Base-by-base conservation (phyloP, 805 yeast genomes). In the Yamadazyma philogaea region DNA sequence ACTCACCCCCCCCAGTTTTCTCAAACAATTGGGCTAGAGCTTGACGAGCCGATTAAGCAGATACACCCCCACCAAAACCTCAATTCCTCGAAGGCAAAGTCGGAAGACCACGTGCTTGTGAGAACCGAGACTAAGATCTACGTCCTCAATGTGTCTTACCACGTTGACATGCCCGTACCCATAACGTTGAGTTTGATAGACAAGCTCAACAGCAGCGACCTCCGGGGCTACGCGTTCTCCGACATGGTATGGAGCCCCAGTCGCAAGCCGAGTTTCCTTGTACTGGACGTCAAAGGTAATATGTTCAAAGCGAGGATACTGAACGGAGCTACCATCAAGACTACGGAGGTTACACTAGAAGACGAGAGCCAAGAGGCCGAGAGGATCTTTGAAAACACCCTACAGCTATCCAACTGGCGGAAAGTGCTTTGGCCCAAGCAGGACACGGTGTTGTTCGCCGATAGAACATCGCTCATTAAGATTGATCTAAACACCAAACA, bases 391-490 rank as follows among this genome's bases (percentile, higher is more conserved):
- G 39, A 41, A 22, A 41, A 42, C 26, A 37, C 39, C 15, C 22
- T 40, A 1, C 86, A 80, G 41, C 49, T 81, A 1, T 81, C 87
- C 0, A 64, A 66, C 24, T 81, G 82, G 72, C 80, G 75, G 46
- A 66, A 66, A 44, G 59, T 80, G 0, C 46, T 56, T 3, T 80
- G 84, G 82, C 57, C 75, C 0, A 49, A 57, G 2, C 48, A 15
- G 40, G 47, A 34, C 42, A 60, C 17, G 44, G 58, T 42, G 20
- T 75, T 26, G 34, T 70, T 27, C 16, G 71, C 30, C 43, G 72
- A 76, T 12, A 61, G 87, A 39, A 68, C 78, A 0, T 67, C 69
- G 26, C 47, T 79, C 1, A 63, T 62, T 15, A 49, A 51, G 21
- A 54, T 66, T 20, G 63, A 70, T 7, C 21, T 48, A 15, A 34